Evolutionary conservation across 495 filamentous ascomycete genomes (phyloP), one percentile per base, ranked within the genome.

Genomic region (Hamigera avellanea): DNA sequence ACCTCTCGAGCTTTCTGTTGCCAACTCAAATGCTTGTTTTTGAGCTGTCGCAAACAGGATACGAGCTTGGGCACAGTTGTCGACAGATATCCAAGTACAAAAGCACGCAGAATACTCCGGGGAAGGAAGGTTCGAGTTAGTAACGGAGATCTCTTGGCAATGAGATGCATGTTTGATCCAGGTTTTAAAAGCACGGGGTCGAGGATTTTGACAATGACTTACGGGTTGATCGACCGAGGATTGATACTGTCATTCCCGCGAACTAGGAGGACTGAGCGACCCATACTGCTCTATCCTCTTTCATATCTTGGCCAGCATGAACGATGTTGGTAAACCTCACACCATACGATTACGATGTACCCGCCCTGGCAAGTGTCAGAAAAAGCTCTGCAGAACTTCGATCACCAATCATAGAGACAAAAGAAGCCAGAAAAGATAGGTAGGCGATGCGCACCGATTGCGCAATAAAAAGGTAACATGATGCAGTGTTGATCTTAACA

Each of bases 61-160:
- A 83, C 52, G 13, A 84, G 45, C 46, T 76, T 72, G 8, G 84
- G 83, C 19, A 71, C 71, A 19, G 84, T 70, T 33, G 72, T 72
- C 25, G 79, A 84, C 18, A 79, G 62, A 64, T 86, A 86, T 19
- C 81, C 84, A 39, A 93, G 54, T 7, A 74, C 59, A 55, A 86
- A 93, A 33, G 84, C 85, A 36, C 76, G 76, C 32, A 84, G 52
- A 38, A 85, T 65, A 14, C 84, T 86, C 44, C 13, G 42, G 38
- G 34, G 31, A 41, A 31, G 15, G 10, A 29, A 9, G 21, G 9
- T 4, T 23, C 21, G 9, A 23, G 21, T 23, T 23, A 4, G 21
- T 23, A 23, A 23, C 4, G 9, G 4, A 23, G 21, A n/a, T n/a
- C n/a, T n/a, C n/a, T n/a, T n/a, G n/a, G n/a, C n/a, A n/a, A n/a